These are phyloP conservation scores for Rhodotorula graminis DNA, from an alignment of 768 basidiomycete species.

Conservation along the genomic window DNA sequence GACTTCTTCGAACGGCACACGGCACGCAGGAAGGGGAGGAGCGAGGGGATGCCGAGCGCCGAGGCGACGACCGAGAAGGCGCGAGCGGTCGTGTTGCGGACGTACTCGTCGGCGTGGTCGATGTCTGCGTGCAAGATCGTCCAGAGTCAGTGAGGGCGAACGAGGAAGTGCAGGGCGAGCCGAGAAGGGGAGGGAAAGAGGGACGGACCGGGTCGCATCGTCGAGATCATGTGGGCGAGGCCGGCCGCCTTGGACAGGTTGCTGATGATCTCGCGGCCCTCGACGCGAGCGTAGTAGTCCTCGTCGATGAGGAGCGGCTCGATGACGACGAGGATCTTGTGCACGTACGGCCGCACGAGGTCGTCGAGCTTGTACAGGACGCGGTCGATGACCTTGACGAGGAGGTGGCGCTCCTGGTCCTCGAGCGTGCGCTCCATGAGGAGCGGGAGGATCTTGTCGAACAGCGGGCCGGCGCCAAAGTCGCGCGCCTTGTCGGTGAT, in stretches of 20 bases:
- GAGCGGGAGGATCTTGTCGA: conserved; percentile 95
- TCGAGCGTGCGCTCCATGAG: conserved; percentile 90
- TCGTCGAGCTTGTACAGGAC: conserved; percentile 98
- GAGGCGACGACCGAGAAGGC: conserved; percentile 88
- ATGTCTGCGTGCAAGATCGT: conserved; percentile 57
- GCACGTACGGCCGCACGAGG: conserved; percentile 95
- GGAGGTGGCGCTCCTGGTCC: conserved; percentile 94
- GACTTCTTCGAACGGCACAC: conserved; percentile 99
- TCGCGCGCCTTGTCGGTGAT: conserved; percentile 99
- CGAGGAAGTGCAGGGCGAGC: too few relatives aligned
- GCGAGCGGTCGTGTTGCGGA: conserved; percentile 96
- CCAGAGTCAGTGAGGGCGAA: neutral
- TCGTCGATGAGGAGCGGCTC: conserved; percentile 98
- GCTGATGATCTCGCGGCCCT: conserved; percentile 98
- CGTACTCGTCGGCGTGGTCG: conserved; percentile 98
- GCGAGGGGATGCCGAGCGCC: conserved; percentile 92
- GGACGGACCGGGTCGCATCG: conserved; percentile 73
- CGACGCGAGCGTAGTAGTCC: conserved; percentile 60
- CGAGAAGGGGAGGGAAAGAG: too few relatives aligned
- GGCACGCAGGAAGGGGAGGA: conserved; percentile 96
- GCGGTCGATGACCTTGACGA: conserved; percentile 98
- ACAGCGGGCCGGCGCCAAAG: conserved; percentile 94
- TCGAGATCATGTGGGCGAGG: conserved; percentile 99
- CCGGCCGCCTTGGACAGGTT: conserved; percentile 98
- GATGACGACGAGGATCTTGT: conserved; percentile 99